Percentiles rank a stretch among this genome's conserved stretches.
These are phyloP conservation scores for Backusella tarrabulga DNA, from an alignment of 192 early-diverging fungal species.

Conservation along the genomic window DNA sequence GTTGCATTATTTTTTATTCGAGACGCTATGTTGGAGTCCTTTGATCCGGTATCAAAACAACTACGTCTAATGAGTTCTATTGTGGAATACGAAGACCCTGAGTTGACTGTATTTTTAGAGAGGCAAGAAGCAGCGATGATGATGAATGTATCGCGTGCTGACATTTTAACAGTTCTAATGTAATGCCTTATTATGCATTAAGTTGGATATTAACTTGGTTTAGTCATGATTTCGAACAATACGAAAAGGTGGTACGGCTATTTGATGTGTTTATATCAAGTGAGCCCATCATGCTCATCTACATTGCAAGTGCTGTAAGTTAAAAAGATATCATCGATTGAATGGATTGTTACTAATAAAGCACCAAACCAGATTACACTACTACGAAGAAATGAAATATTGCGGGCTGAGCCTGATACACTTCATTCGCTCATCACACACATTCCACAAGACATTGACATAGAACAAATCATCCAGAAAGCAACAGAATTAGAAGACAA, in stretches of 20 bases:
- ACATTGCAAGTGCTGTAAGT: conserved; percentile 57
- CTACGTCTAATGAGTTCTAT: conserved; percentile 45
- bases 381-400: conserved; percentile 39
- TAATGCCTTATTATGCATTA: conserved; percentile 67
- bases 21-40: conserved; percentile 55
- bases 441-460: conserved; percentile 47
- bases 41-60: conserved; percentile 50
- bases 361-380: conserved; percentile 39
- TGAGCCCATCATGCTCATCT: conserved; percentile 59
- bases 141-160: background rate
- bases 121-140: conserved; percentile 21
- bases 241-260: conserved; percentile 50
- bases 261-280: conserved; percentile 65
- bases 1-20: conserved; percentile 52
- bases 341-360: background rate
- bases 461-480: conserved; percentile 41
- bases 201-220: conserved; percentile 80
- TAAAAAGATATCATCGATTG: too few species aligned
- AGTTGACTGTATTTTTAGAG: conserved; percentile 43
- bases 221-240: conserved; percentile 60
- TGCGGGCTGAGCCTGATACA: conserved; percentile 45
- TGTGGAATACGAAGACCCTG: conserved; percentile 47
- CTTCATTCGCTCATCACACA: conserved; percentile 52
- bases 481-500: conserved; percentile 42
- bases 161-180: conserved; percentile 21